Percentiles rank a stretch among this genome's conserved stretches.
Conservation (phyloP, 2,329 filamentous ascomycete genomes). For the Ophiostoma sp. region DNA sequence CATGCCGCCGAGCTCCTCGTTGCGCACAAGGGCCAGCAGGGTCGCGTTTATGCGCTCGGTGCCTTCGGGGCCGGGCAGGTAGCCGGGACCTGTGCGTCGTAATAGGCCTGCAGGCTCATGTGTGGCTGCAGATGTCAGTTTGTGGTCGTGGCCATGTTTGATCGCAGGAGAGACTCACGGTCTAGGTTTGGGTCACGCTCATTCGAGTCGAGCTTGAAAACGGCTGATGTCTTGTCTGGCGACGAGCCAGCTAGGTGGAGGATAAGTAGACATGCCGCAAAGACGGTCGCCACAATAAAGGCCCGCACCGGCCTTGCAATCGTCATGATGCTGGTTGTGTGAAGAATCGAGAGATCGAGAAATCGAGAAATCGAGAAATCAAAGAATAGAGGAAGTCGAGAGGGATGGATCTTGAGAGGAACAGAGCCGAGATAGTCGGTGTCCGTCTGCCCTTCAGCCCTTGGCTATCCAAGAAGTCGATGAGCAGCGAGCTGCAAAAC, state of each 20-base stretch:
- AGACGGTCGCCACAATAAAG: constrained; percentile 61
- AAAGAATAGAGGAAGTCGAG: not conserved
- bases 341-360: not conserved
- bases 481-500: not conserved
- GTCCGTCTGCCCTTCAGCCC: no score
- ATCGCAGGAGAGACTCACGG: constrained; percentile 51
- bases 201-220: constrained; percentile 40
- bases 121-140: constrained; percentile 53
- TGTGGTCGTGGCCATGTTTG: constrained; percentile 13
- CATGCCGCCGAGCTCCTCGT: constrained; percentile 80
- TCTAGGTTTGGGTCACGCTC: constrained; percentile 81
- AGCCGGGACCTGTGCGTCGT: constrained; percentile 68
- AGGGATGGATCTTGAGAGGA: not conserved
- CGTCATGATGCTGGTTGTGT: constrained; percentile 54
- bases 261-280: constrained; percentile 69
- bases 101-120: constrained; percentile 76
- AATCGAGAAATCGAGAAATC: not conserved
- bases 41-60: constrained; percentile 89
- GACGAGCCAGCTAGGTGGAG: constrained; percentile 65
- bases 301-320: constrained; percentile 81
- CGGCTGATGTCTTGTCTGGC: constrained; percentile 35
- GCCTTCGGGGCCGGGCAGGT: constrained; percentile 67
- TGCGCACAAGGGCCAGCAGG: constrained; percentile 83
- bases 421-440: not conserved
- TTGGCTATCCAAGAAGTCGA: no score